phyloP scores from a whole-genome alignment of 2,329 filamentous ascomycete species.

The Penicillium sp. region DNA sequence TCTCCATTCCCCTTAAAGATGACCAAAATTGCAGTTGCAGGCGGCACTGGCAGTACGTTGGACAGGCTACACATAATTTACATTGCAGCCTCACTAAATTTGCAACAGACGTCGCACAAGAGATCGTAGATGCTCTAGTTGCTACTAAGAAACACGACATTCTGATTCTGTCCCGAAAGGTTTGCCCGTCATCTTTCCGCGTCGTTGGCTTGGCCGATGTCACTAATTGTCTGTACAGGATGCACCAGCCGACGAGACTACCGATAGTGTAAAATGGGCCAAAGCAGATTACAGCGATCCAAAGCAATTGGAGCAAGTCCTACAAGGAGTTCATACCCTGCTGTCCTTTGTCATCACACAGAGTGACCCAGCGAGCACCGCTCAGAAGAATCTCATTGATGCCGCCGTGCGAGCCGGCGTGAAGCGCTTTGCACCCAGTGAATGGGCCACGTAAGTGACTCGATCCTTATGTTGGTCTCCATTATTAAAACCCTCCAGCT shows the following conservation, averaged over 20 bases:
- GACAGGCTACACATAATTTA: not conserved
- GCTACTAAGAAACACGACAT: conserved; percentile 54
- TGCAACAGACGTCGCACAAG: conserved; percentile 51
- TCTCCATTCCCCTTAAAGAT: conserved; percentile 27
- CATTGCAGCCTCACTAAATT: too few relatives aligned
- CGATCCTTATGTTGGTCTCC: not conserved
- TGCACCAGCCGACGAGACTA: conserved; percentile 7
- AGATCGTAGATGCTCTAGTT: conserved; percentile 53
- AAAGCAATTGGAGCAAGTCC: conserved; percentile 34
- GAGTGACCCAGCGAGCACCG: conserved; percentile 15
- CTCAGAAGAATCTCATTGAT: conserved; percentile 42
- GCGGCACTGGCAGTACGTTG: conserved; percentile 46
- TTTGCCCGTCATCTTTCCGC: conserved; percentile 17
- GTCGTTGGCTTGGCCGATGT: not conserved
- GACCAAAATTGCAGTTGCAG: conserved; percentile 48
- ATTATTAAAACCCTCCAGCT: conserved; percentile 21
- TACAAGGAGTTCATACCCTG: conserved; percentile 53
- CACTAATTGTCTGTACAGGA: conserved; percentile 19
- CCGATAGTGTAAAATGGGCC: conserved; percentile 30
- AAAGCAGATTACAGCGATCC: conserved; percentile 48
- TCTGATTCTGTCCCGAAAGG: conserved; percentile 50
- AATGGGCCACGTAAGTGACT: conserved; percentile 29
- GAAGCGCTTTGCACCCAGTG: conserved; percentile 44
- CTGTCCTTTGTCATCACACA: conserved; percentile 49
- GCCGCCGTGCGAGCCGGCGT: conserved; percentile 40